Base-by-base conservation (phyloP, 2,329 filamentous ascomycete genomes). In the Neonectria sp. region DNA sequence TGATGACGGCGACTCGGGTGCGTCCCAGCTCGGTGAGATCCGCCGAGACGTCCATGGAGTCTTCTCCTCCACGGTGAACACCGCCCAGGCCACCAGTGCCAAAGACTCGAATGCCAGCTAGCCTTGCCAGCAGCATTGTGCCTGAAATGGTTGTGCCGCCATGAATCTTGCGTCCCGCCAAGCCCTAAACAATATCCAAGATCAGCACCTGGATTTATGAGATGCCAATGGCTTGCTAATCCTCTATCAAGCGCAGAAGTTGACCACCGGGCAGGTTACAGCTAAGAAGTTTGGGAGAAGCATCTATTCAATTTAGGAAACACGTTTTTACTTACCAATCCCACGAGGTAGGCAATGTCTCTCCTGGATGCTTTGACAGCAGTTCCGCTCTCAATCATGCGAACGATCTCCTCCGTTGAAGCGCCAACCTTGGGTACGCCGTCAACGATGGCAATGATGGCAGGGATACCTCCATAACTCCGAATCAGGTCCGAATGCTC, bases 1-100 rank as follows among this genome's bases (percentile, higher is more conserved):
- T 93, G 59, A 99, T 86, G 3, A 99, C 95, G 29, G 95, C 92
- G 59, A 99, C 92, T 12, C 93, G 90, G 8, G 95, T 98, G 65
- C 95, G 89, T 17, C 96, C 95, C 57, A 99, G 89, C 85, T 98
- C 96, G 4, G 94, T 98, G 68, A 99, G 86, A 81, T 99, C 96
- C 46, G 96, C 95, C 68, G 95, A 98, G 69, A 99, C 90, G 79
- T 99, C 96, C 91, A 98, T 92, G 8, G 92, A 93, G 72, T 88
- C 88, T 79, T 98, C 92, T 55, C 91, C 96, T 60, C 94, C 95
- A 51, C 95, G 91, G 80, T 99, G 96, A 27, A 99, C 96, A 66
- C 96, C 96, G 63, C 96, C 95, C 5, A 99, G 89, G 13, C 96
- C 96, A 52, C 96, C 96, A 6, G 96, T 99, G 29, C 95, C 96